Base-by-base conservation (phyloP, 495 filamentous ascomycete genomes). In the Neurospora sp. region DNA sequence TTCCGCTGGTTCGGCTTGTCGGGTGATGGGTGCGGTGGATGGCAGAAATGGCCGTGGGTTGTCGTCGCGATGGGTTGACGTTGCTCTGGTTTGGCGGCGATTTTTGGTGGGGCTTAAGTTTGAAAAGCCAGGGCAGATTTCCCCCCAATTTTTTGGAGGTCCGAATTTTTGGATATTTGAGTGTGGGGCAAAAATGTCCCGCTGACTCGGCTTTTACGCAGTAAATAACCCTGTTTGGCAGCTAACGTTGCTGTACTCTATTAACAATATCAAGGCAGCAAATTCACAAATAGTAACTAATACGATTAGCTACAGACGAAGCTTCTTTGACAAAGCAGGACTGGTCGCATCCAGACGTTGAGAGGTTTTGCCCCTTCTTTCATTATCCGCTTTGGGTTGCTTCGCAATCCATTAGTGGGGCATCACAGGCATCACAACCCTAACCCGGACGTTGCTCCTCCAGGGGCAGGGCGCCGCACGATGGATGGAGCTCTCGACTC, bases 181-280 rank as follows among this genome's bases (percentile, higher is more conserved):
- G 76, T 81, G 79, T 81, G 79, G 79, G 79, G 79, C 79, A 71
- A 81, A 78, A 79, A 78, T 74, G 71, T 39, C 59, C 71, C 73
- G 39, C 42, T 65, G n/a, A 22, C 37, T 35, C 65, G 39, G 69
- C 68, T 70, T 53, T 40, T 38, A 35, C 48, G 12, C 53, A 61
- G 53, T 31, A 61, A 61, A 31, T 61, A 27, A 61, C 53, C 53
- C 53, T 61, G 53, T 61, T 61, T 61, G 53, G 53, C 12, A 61
- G 53, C 53, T 61, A 35, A 31, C 12, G 6, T 0, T 35, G 22
- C 12, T 61, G 22, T 35, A 61, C 14, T 16, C 27, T 61, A 61
- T 12, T 2, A 35, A 61, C 53, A 31, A 61, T 35, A 61, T 35
- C 27, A 61, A 61, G 53, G 27, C 53, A 27, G 20, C 53, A 61